phyloP scores from a whole-genome alignment of 2,329 filamentous ascomycete species.

The Fusarium albosuccineum region DNA sequence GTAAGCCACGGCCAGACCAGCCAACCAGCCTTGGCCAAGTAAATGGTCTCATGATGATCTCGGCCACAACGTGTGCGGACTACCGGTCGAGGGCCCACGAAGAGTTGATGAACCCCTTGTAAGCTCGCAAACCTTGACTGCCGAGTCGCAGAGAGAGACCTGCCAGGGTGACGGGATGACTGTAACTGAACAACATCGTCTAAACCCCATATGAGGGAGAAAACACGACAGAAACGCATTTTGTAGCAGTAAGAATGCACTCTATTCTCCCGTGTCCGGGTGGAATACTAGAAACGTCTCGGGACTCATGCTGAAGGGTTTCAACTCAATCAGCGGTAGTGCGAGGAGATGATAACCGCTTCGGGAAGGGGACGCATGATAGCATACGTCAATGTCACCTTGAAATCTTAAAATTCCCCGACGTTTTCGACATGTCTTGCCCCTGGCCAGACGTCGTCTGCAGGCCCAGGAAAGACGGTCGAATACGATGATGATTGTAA shows the following conservation, averaged over 20 bases:
- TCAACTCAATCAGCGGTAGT: constrained; percentile 16
- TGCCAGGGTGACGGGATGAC: constrained; percentile 4
- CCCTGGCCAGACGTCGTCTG: constrained; percentile 1
- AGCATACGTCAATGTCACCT: constrained; percentile 22
- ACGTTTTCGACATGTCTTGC: constrained; percentile 16
- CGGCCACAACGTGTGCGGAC: not conserved
- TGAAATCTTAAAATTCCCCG: constrained; percentile 26
- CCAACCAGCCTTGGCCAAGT: constrained; percentile 1
- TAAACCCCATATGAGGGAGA: constrained; percentile 1
- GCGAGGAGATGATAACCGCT: constrained; percentile 23
- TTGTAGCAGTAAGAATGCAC: not conserved
- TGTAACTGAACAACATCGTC: not conserved
- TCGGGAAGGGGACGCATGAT: constrained; percentile 17
- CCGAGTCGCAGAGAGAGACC: constrained; percentile 20
- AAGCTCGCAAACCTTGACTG: constrained; percentile 7
- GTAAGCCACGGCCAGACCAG: not conserved
- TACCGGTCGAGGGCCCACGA: constrained; percentile 16
- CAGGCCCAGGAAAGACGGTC: constrained; percentile 21
- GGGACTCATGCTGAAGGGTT: constrained; percentile 15
- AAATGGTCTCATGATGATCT: constrained; percentile 4
- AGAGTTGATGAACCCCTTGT: constrained; percentile 9
- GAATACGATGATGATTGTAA: constrained; percentile 13
- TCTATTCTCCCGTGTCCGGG: not conserved
- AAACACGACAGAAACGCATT: constrained; percentile 10
- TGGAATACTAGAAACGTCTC: constrained; percentile 13